These are phyloP conservation scores for Chrysosphaeria jannelii DNA, from an alignment of 2,329 filamentous ascomycete genomes.

Conservation along the genomic window DNA sequence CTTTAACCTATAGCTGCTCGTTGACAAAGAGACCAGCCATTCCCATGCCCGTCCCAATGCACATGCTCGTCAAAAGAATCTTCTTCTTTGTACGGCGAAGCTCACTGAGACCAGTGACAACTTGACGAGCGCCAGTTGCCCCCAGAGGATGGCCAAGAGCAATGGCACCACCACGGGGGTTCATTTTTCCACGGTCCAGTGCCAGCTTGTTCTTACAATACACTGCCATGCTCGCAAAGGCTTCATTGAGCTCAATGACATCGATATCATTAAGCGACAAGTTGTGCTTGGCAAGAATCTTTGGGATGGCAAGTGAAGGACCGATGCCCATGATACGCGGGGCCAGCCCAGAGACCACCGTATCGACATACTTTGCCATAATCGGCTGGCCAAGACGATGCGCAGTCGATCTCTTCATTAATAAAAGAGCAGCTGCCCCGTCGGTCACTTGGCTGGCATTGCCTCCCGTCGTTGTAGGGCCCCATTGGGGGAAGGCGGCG, in stretches of 20 bases:
- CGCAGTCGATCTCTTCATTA: conserved; percentile 87
- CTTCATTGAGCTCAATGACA: conserved; percentile 85
- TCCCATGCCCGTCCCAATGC: conserved; percentile 36
- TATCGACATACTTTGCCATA: conserved; percentile 77
- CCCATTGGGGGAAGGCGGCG: conserved; percentile 71
- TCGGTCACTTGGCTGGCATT: conserved; percentile 92
- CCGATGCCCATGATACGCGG: conserved; percentile 95
- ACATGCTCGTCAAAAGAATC: conserved; percentile 82
- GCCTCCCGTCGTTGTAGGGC: conserved; percentile 60
- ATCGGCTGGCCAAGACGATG: conserved; percentile 70
- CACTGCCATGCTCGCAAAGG: conserved; percentile 90
- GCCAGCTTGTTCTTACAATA: conserved; percentile 56
- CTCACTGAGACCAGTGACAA: conserved; percentile 56
- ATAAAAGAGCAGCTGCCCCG: conserved; percentile 60
- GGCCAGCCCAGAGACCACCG: conserved; percentile 67
- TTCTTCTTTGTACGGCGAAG: conserved; percentile 59
- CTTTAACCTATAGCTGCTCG: too few species aligned
- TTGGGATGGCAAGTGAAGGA: conserved; percentile 42
- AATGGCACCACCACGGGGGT: conserved; percentile 54
- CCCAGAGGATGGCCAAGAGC: conserved; percentile 51
- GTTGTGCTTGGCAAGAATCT: conserved; percentile 57
- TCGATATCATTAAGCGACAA: conserved; percentile 60
- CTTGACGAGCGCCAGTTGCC: conserved; percentile 46
- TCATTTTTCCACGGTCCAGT: conserved; percentile 48
- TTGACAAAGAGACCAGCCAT: conserved; percentile 21